A percentile compares a stretch with the other conserved stretches of the same genome.
phyloP scores from a whole-genome alignment of 495 filamentous ascomycete genomes.

The Evansstolkia leycettana region DNA sequence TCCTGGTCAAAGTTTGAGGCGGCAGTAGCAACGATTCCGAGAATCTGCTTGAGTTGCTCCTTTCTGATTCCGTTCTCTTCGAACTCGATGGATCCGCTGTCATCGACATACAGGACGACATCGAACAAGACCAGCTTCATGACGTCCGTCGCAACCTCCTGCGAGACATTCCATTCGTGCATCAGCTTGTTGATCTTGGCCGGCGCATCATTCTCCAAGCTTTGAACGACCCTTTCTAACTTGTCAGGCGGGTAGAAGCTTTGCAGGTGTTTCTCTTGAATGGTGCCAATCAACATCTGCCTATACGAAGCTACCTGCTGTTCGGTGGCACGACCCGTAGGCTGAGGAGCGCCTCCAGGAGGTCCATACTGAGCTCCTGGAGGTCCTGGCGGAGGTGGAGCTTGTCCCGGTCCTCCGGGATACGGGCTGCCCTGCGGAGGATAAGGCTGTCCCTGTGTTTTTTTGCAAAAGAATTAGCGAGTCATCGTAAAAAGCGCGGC shows the following conservation, averaged over 20 bases:
- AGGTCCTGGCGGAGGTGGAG: conserved; percentile 16
- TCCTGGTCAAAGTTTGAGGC: conserved; percentile 60
- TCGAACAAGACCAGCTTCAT: conserved; percentile 57
- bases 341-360: conserved; percentile 9
- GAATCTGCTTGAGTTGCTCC: conserved; percentile 50
- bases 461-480: not conserved
- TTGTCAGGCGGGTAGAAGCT: conserved; percentile 40
- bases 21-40: conserved; percentile 48
- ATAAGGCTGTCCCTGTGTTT: not conserved
- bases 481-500: not conserved
- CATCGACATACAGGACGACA: conserved; percentile 57
- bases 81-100: conserved; percentile 61
- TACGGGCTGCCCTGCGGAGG: conserved; percentile 18
- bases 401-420: conserved; percentile 16
- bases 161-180: conserved; percentile 42
- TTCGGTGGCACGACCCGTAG: conserved; percentile 25
- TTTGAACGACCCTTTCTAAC: conserved; percentile 24
- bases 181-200: conserved; percentile 37
- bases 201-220: conserved; percentile 29
- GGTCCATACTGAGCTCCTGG: too few relatives aligned
- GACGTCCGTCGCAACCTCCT: conserved; percentile 54
- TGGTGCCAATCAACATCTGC: conserved; percentile 36
- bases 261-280: conserved; percentile 47
- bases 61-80: conserved; percentile 54
- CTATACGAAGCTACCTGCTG: conserved; percentile 40